A percentile compares a stretch with the other conserved stretches of the same genome.
Evolutionary conservation across 139 green algal genomes (phyloP).

Genomic region (Volvox reticuliferus): DNA sequence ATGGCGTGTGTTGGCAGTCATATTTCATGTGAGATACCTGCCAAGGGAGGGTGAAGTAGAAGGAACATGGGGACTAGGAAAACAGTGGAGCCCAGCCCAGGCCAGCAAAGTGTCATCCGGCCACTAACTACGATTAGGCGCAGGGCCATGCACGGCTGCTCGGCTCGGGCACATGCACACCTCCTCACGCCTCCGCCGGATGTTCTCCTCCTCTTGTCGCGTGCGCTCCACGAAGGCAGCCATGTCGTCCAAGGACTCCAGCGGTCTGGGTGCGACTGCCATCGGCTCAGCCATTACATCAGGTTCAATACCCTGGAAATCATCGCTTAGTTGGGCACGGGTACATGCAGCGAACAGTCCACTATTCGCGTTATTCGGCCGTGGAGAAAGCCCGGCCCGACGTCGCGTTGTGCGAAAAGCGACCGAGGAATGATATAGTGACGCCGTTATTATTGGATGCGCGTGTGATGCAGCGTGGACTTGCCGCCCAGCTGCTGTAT

Average conservation of each 20-base stretch:
- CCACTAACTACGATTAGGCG: no score
- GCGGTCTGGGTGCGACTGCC: background rate
- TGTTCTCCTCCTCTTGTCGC: slow-evolving; percentile 25
- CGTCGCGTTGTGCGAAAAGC: background rate
- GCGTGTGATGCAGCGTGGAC: no score
- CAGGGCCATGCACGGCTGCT: no score
- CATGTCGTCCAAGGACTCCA: slow-evolving; percentile 42
- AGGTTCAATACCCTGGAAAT: background rate
- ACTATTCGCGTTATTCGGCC: background rate
- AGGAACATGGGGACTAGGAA: no score
- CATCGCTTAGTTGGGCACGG: background rate
- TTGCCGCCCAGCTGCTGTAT: no score
- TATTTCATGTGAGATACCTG: no score
- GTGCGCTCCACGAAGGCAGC: slow-evolving; percentile 31
- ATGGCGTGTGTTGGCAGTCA: no score
- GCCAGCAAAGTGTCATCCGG: no score
- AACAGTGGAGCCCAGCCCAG: no score
- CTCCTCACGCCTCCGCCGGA: slow-evolving; percentile 39
- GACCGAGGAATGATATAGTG: background rate
- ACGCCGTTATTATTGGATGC: background rate
- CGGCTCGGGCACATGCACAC: background rate
- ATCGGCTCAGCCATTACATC: background rate
- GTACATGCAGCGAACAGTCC: background rate
- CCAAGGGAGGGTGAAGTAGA: no score
- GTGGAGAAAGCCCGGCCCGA: background rate